Base-by-base conservation (phyloP, 2,329 filamentous ascomycete genomes). In the Hyphodiscus sp. region DNA sequence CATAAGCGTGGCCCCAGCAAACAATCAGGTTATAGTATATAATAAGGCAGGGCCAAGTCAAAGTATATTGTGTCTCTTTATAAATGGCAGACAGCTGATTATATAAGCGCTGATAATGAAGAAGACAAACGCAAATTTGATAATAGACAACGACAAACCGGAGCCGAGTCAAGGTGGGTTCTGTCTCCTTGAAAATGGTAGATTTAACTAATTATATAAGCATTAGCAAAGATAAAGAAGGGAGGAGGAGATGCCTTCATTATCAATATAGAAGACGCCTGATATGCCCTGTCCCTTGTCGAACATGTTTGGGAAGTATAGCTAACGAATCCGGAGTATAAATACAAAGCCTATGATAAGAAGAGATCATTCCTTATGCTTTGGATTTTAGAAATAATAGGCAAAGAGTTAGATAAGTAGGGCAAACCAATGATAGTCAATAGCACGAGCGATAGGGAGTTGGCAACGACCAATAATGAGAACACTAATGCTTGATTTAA, bases 281-380 rank as follows among this genome's bases (percentile, higher is more conserved):
- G 41, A 45, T 45, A 51, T 19, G 23, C 49, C 33, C 26, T 51
- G 20, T 20, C 42, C 49, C 38, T 29, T 45, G 20, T 45, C 42
- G 26, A 51, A 51, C 3, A 51, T 51, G 20, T 51, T 45, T 16
- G 41, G 49, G 49, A 51, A 2, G 38, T 51, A 51, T 51, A 45
- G 7, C 42, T 51, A 45, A 51, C 41, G 20, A 51, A 51, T 51
- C 49, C 20, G 18, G 18, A 51, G 38, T 20, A 6, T 30, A 16
- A 46, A 51, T n/a, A 47, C 7, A 47, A 47, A 46, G 18, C 18
- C 20, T 46, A 16, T 38, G 18, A 30, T n/a, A 20, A 47, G 13
- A 47, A 47, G 26, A 47, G 19, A 47, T 47, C n/a, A 33, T 47
- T 47, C 45, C 45, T 47, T 23, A 47, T 23, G 19, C 13, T 20